Conservation (phyloP, 352 stramenopile genomes). For the Pythium aquatile region DNA sequence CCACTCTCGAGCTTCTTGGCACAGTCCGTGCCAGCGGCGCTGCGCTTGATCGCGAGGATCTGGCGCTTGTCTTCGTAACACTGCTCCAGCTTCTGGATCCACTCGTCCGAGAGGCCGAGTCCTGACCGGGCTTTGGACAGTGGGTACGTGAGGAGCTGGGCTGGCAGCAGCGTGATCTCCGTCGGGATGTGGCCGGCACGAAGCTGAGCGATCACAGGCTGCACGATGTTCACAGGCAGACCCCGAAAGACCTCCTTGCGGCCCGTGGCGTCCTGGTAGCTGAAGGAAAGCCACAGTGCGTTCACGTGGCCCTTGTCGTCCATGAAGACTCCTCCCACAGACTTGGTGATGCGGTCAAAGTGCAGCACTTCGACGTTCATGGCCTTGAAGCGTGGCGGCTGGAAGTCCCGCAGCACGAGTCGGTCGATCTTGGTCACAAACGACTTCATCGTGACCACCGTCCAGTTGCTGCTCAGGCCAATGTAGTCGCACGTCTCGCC, state of each 20-base stretch:
- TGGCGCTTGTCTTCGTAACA: constrained; percentile 84
- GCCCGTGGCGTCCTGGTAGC: constrained; percentile 74
- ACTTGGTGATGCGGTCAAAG: constrained; percentile 88
- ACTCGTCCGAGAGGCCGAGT: constrained; percentile 80
- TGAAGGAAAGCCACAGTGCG: constrained; percentile 85
- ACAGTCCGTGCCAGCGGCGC: constrained; percentile 64
- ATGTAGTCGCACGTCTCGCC: constrained; percentile 82
- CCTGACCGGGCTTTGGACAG: constrained; percentile 85
- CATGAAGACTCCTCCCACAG: constrained; percentile 84
- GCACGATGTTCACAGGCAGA: constrained; percentile 62
- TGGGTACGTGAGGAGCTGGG: constrained; percentile 80
- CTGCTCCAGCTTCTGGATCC: constrained; percentile 80
- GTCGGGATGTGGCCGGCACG: constrained; percentile 40
- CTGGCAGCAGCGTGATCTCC: constrained; percentile 62
- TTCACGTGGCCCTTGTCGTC: constrained; percentile 67
- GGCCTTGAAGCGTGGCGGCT: constrained; percentile 82
- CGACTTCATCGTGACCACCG: constrained; percentile 83
- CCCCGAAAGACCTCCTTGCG: constrained; percentile 86
- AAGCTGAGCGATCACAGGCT: constrained; percentile 62
- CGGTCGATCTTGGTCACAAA: constrained; percentile 84
- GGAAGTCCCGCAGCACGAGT: constrained; percentile 79
- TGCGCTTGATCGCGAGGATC: constrained; percentile 84
- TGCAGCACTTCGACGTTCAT: constrained; percentile 85
- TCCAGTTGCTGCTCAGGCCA: constrained; percentile 84
- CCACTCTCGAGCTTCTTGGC: constrained; percentile 70